Base-by-base conservation (phyloP, 1,284 basidiomycete genomes). In the Cryptococcus neoformans region DNA sequence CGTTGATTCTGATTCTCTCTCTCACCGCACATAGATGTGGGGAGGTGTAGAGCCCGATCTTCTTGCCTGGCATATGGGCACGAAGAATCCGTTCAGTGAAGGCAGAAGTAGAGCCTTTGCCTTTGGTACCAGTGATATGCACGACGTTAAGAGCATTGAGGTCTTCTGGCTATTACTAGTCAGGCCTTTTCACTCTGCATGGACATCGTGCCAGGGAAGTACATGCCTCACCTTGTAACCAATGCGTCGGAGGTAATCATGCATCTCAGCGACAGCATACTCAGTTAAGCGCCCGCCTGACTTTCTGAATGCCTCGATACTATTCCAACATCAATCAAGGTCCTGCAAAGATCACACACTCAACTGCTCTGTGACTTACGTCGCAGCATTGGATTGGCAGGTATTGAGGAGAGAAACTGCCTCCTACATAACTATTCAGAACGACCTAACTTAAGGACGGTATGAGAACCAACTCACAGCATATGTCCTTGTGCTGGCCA, bases 111-210 rank as follows among this genome's bases (percentile, higher is more conserved):
- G 93, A 98, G 3, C 96, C 96, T 75, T 99, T 99, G 47, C 96
- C 96, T 78, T 99, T 99, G 4, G 96, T 99, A 2, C 96, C 96
- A 11, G 96, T 95, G 69, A 99, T 87, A 79, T 99, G 96, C 38
- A 99, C 84, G 55, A 94, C 92, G 75, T 98, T 96, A 61, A 99
- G 81, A 49, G 79, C 79, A 75, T 99, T 94, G 53, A 99, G 81
- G 65, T 94, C 87, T 53, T 83, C 79, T 34, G 89, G 84, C 91
- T 92, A 11, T 40, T 1, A n/a, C 17, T 12, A 12, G 10, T 9
- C 35, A 38, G 34, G 39, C 36, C n/a, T 12, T 78, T 84, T 64
- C 74, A 92, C 92, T 67, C 81, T 81, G 78, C 98, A 94, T 21
- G 41, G 1, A 6, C 1, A 9, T 10, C 16, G 35, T 8, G 37